Evolutionary conservation across 2,329 filamentous ascomycete genomes (phyloP).

Genomic region (Hypoxylon sp.): DNA sequence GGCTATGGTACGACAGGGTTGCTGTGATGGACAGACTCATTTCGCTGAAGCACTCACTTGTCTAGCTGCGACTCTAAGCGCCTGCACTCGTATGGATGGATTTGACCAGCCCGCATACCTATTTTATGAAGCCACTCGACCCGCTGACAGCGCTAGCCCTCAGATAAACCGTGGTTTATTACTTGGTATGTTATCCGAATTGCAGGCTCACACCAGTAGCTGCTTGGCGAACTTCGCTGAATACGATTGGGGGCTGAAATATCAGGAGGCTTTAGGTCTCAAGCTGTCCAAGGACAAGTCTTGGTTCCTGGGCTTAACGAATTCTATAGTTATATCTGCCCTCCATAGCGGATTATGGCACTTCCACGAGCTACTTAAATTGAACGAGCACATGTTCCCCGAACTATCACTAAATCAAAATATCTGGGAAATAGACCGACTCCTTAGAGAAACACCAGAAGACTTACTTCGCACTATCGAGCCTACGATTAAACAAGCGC

Average conservation of each 20-base stretch:
- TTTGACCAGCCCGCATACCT: background rate
- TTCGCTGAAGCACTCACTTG: slow-evolving; percentile 1
- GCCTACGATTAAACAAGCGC: background rate
- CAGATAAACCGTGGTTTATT: background rate
- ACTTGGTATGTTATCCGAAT: background rate
- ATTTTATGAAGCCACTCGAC: background rate
- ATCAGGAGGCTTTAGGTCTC: background rate
- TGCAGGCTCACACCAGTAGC: background rate
- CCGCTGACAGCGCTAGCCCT: background rate
- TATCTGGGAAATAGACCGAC: background rate
- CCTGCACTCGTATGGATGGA: background rate
- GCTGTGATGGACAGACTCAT: slow-evolving; percentile 1
- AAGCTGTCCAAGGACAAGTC: background rate
- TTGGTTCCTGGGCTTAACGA: background rate
- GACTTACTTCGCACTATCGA: background rate
- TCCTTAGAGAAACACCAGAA: background rate
- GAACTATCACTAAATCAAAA: background rate
- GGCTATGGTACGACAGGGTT: slow-evolving; percentile 3
- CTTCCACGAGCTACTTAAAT: too few species aligned
- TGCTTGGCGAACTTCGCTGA: background rate
- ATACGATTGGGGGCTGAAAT: background rate
- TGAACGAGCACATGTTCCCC: too few species aligned
- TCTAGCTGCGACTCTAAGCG: background rate
- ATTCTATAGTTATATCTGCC: too few species aligned
- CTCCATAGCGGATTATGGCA: too few species aligned